Conservation (phyloP, 2,329 filamentous ascomycete species). For the Sarocladium oryzae region DNA sequence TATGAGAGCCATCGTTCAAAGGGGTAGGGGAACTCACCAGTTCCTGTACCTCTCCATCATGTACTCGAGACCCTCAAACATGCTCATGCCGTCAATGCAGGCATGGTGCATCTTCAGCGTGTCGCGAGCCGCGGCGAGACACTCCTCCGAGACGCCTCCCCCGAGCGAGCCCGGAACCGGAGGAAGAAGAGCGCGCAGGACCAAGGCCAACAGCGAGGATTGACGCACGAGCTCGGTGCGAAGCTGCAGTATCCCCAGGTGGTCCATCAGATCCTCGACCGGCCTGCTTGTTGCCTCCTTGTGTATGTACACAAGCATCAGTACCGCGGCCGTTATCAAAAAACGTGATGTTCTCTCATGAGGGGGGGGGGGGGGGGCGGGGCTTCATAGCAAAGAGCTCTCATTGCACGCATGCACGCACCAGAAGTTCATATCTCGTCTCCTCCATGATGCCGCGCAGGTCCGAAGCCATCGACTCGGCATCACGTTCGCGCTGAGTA, state of each 20-base stretch:
- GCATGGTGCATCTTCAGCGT: background rate
- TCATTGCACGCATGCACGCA: too few species aligned
- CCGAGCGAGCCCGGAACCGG: too few species aligned
- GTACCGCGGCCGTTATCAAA: too few species aligned
- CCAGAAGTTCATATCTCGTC: background rate
- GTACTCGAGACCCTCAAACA: background rate
- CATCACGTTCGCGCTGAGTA: background rate
- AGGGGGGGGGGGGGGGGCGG: too few species aligned
- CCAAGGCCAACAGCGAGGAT: slow-evolving; percentile 25
- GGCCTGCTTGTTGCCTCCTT: background rate
- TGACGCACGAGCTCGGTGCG: slow-evolving; percentile 28
- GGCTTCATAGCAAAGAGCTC: too few species aligned
- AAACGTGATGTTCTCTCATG: too few species aligned
- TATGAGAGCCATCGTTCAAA: too few species aligned
- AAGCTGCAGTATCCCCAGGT: slow-evolving; percentile 23
- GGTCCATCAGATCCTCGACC: slow-evolving; percentile 12
- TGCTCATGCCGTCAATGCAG: background rate
- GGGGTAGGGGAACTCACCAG: slow-evolving; percentile 24
- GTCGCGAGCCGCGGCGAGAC: background rate
- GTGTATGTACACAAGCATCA: too few species aligned
- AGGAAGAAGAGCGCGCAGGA: slow-evolving; percentile 22
- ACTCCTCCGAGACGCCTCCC: background rate
- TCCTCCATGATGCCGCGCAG: background rate
- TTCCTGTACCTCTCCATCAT: slow-evolving; percentile 29
- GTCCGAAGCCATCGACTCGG: background rate